Conservation (phyloP, 1,284 basidiomycete genomes). For the Mycena citricolor region DNA sequence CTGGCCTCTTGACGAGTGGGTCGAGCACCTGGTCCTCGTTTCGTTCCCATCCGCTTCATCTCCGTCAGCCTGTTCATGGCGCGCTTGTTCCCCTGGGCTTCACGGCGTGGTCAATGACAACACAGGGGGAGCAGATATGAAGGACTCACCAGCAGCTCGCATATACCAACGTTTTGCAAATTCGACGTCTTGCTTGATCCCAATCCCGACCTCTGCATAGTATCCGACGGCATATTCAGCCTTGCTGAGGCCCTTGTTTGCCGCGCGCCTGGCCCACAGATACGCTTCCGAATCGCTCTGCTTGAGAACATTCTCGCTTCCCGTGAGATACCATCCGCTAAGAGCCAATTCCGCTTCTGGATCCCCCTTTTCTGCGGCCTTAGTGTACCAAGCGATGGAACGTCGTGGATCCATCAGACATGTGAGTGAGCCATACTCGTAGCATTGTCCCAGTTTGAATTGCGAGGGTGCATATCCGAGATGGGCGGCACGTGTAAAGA, state of each 20-base stretch:
- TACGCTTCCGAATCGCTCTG: conserved; percentile 98
- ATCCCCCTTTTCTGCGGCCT: conserved; percentile 94
- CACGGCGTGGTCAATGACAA: conserved; percentile 15
- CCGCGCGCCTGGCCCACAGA: conserved; percentile 91
- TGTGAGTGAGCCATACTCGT: conserved; percentile 88
- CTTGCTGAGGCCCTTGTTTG: conserved; percentile 90
- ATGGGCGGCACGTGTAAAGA: conserved; percentile 91
- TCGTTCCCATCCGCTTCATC: conserved; percentile 79
- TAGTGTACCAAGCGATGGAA: conserved; percentile 98
- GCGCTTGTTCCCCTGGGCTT: conserved; percentile 92
- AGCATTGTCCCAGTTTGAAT: conserved; percentile 93
- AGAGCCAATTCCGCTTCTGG: conserved; percentile 93
- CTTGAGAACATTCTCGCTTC: conserved; percentile 93
- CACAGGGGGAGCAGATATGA: conserved; percentile 9
- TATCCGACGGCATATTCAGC: conserved; percentile 97
- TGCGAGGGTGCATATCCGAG: conserved; percentile 93
- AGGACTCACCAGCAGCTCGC: conserved; percentile 84
- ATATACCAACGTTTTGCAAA: conserved; percentile 99
- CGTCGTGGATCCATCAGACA: conserved; percentile 92
- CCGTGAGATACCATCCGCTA: conserved; percentile 97
- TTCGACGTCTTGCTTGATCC: conserved; percentile 93
- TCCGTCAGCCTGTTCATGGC: conserved; percentile 95
- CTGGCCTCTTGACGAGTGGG: conserved; percentile 91
- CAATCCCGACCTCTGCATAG: conserved; percentile 97
- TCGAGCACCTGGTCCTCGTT: conserved; percentile 69